phyloP scores from a whole-genome alignment of 495 filamentous ascomycete species.

The Umbilicaria muhlenbergii region DNA sequence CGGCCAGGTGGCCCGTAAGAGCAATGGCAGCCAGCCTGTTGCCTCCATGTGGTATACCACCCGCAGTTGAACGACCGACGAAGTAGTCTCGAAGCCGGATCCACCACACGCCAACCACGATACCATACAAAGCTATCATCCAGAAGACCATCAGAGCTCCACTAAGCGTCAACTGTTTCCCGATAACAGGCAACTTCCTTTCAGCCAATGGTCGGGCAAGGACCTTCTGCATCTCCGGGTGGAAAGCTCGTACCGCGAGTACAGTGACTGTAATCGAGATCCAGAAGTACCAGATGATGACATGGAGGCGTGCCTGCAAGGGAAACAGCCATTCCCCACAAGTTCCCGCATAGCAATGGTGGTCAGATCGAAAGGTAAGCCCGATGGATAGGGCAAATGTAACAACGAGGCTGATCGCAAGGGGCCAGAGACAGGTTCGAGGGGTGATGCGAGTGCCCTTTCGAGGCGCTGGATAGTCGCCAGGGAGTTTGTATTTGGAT shows the following conservation, averaged over 20 bases:
- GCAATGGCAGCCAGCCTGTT: constrained; percentile 15
- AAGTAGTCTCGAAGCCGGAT: constrained; percentile 14
- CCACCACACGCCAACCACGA: constrained; percentile 18
- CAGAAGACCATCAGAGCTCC: constrained; percentile 13
- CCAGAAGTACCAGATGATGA: constrained; percentile 20
- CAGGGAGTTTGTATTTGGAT: too few relatives aligned
- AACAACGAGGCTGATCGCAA: constrained; percentile 13
- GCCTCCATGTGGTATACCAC: constrained; percentile 9
- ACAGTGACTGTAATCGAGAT: constrained; percentile 16
- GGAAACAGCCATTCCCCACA: constrained; percentile 21
- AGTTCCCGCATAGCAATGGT: constrained; percentile 19
- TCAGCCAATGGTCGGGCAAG: constrained; percentile 7
- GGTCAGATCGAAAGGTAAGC: constrained; percentile 19
- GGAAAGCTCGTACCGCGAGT: constrained; percentile 16
- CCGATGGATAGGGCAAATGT: constrained; percentile 19
- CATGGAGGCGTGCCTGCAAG: constrained; percentile 19
- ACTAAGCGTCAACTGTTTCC: constrained; percentile 12
- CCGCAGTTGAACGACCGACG: constrained; percentile 4
- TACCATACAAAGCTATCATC: constrained; percentile 15
- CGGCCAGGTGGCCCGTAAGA: constrained; percentile 17
- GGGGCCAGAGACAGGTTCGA: constrained; percentile 20
- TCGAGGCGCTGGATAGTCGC: too few relatives aligned
- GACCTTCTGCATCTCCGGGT: constrained; percentile 12
- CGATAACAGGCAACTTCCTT: constrained; percentile 13
- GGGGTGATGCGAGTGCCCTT: constrained; percentile 11